Percentiles rank a stretch among this genome's conserved stretches.
Evolutionary conservation across 2,329 filamentous ascomycete genomes (phyloP).

Genomic region (Exophiala sp.): DNA sequence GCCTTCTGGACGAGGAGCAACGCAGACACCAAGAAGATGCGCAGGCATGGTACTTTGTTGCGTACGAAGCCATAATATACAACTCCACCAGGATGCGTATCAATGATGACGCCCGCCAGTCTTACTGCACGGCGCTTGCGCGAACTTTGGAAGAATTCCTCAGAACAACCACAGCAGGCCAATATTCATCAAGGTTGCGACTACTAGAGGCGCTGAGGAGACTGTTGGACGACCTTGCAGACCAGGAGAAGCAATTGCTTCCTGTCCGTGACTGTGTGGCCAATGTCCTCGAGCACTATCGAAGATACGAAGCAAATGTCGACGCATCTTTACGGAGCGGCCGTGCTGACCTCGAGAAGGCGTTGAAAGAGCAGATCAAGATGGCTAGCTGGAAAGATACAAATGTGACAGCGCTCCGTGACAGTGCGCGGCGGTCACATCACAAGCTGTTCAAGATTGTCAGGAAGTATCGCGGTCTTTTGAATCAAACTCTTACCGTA

Average conservation of each 20-base stretch:
- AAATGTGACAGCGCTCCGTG: slow-evolving; percentile 80
- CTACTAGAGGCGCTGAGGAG: slow-evolving; percentile 58
- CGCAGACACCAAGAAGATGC: slow-evolving; percentile 70
- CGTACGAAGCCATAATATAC: slow-evolving; percentile 81
- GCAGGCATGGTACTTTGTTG: slow-evolving; percentile 91
- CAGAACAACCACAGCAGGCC: slow-evolving; percentile 69
- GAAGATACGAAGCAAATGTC: slow-evolving; percentile 62
- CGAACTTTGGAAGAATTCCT: slow-evolving; percentile 75
- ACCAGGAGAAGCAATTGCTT: slow-evolving; percentile 54
- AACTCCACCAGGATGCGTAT: slow-evolving; percentile 63
- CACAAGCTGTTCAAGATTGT: slow-evolving; percentile 87
- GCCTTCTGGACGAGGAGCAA: slow-evolving; percentile 76
- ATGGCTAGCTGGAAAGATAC: slow-evolving; percentile 97
- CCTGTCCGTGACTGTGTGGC: slow-evolving; percentile 59
- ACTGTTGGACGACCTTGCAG: slow-evolving; percentile 58
- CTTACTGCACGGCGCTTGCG: slow-evolving; percentile 55
- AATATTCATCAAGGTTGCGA: slow-evolving; percentile 66
- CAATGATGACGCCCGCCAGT: slow-evolving; percentile 52
- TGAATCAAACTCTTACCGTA: slow-evolving; percentile 67
- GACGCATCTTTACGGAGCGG: slow-evolving; percentile 60
- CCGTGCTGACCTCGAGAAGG: slow-evolving; percentile 74
- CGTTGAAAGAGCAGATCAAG: slow-evolving; percentile 86
- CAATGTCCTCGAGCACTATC: slow-evolving; percentile 73
- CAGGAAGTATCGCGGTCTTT: slow-evolving; percentile 74
- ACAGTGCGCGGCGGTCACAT: slow-evolving; percentile 86